Conservation (phyloP, 805 yeast genomes). For the Saccharomyces paradoxus region DNA sequence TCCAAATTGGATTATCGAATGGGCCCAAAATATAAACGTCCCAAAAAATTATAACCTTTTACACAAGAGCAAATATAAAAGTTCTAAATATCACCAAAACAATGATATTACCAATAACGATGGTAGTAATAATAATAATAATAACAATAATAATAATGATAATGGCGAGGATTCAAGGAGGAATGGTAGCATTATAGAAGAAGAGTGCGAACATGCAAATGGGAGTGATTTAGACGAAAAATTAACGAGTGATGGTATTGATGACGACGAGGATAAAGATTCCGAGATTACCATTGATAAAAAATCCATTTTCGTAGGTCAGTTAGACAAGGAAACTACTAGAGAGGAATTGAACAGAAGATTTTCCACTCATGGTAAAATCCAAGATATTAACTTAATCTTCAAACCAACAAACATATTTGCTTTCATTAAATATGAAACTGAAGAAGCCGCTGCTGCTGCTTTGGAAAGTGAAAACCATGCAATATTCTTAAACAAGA, state of each 20-base stretch:
- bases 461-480: constrained; percentile 85
- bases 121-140: too few relatives aligned
- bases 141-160: neutral
- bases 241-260: neutral
- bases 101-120: neutral
- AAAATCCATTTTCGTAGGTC: constrained; percentile 72
- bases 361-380: constrained; percentile 60
- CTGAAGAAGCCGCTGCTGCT: constrained; percentile 70
- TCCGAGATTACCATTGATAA: constrained; percentile 46
- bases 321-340: constrained; percentile 47
- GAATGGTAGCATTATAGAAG: constrained; percentile 6
- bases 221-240: constrained; percentile 1
- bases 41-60: constrained; percentile 31
- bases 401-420: constrained; percentile 45
- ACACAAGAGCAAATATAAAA: constrained; percentile 3
- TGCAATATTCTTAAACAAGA: constrained; percentile 59
- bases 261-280: constrained; percentile 5
- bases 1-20: constrained; percentile 54
- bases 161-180: constrained; percentile 6
- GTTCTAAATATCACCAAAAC: neutral
- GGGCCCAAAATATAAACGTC: constrained; percentile 79
- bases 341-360: constrained; percentile 48
- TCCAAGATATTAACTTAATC: constrained; percentile 49
- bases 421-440: constrained; percentile 63
- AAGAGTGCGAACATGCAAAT: neutral